phyloP scores from a whole-genome alignment of 352 stramenopile species.

The Pythium brachiatum region DNA sequence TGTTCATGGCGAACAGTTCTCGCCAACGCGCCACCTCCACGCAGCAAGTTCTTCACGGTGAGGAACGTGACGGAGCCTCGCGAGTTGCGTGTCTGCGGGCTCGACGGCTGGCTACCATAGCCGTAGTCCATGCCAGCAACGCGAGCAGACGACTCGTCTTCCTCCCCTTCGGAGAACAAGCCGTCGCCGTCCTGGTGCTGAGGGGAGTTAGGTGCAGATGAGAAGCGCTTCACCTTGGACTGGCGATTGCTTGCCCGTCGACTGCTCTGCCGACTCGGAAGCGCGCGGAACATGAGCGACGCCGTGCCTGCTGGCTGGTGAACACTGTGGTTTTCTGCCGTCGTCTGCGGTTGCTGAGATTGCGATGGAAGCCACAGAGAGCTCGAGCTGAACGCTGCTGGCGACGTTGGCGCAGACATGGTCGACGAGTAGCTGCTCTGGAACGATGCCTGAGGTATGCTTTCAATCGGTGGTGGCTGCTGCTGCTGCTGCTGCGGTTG shows the following conservation, averaged over 20 bases:
- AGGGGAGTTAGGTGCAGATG: conserved; percentile 16
- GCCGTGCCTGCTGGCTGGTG: conserved; percentile 7
- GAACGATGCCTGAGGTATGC: neutral
- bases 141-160: neutral
- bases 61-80: conserved; percentile 52
- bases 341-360: neutral
- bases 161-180: conserved; percentile 1
- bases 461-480: neutral
- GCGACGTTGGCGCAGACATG: conserved; percentile 13
- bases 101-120: conserved; percentile 14
- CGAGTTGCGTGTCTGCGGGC: conserved; percentile 15
- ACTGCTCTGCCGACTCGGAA: conserved; percentile 13
- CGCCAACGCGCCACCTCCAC: conserved; percentile 40
- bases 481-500: neutral
- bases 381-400: conserved; percentile 2
- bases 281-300: conserved; percentile 15
- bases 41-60: conserved; percentile 62
- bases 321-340: neutral
- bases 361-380: conserved; percentile 16
- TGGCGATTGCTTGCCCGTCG: conserved; percentile 12
- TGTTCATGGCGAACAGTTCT: conserved; percentile 37
- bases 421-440: conserved; percentile 6
- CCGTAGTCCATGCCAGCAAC: neutral
- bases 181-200: neutral
- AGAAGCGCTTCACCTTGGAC: conserved; percentile 6